Percentiles rank a stretch among this genome's conserved stretches.
Evolutionary conservation across 345 rosid genomes (phyloP).

Genomic region (Excoecaria cochinchinensis): DNA sequence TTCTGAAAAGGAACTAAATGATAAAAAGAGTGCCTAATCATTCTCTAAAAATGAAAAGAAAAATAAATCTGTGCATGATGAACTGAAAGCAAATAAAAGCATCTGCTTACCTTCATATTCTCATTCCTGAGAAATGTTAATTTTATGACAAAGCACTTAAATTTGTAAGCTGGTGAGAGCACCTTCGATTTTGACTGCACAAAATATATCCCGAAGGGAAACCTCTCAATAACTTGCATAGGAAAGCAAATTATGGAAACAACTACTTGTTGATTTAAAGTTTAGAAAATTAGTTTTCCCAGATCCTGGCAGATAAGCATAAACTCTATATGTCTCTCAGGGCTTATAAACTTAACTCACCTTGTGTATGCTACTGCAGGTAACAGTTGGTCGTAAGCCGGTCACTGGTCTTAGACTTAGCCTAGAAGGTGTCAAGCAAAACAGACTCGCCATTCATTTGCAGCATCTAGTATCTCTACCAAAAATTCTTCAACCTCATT

Average conservation of each 20-base stretch:
- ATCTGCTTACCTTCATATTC: not conserved
- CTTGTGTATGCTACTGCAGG: constrained; percentile 43
- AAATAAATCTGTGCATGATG: not conserved
- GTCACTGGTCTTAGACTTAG: constrained; percentile 87
- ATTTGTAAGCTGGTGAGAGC: not conserved
- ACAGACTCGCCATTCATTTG: constrained; percentile 82
- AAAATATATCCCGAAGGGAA: not conserved
- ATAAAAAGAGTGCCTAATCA: not conserved
- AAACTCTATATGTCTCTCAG: not conserved
- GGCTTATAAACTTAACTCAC: constrained; percentile 7
- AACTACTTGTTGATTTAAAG: not conserved
- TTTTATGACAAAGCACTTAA: not conserved
- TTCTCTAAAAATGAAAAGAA: not conserved
- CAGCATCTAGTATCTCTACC: constrained; percentile 97
- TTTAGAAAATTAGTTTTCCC: not conserved
- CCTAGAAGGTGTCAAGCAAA: constrained; percentile 84
- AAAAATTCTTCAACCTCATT: constrained; percentile 89
- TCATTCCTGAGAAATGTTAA: constrained; percentile 4
- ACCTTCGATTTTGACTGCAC: not conserved
- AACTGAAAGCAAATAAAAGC: not conserved
- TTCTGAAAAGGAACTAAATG: not conserved
- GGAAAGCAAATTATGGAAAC: not conserved
- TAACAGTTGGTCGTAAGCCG: constrained; percentile 94
- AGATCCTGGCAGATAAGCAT: not conserved
- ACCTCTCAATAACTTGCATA: not conserved